phyloP scores from a whole-genome alignment of 345 rosid species.

The Lepidium didymum region DNA sequence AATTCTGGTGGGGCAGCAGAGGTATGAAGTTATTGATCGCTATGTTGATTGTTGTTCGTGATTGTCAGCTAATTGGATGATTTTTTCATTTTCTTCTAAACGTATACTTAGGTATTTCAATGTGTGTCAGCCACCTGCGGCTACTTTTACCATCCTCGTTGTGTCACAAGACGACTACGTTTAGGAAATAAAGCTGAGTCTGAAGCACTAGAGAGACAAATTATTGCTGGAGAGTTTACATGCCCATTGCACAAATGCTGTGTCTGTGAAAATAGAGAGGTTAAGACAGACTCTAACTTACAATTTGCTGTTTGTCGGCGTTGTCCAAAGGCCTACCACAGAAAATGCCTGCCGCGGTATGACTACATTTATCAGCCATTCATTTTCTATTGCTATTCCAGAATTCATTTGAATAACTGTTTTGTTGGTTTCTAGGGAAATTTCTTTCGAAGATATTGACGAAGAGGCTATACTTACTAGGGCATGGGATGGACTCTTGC shows the following conservation, averaged over 20 bases:
- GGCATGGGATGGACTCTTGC: conserved; percentile 80
- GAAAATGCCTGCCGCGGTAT: conserved; percentile 90
- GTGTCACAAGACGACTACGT: conserved; percentile 56
- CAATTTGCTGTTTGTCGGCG: conserved; percentile 94
- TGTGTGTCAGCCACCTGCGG: conserved; percentile 91
- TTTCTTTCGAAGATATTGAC: conserved; percentile 44
- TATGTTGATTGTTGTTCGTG: conserved; percentile 2
- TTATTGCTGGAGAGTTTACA: conserved; percentile 56
- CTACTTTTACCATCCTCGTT: conserved; percentile 75
- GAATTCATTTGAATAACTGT: not conserved
- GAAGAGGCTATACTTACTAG: conserved; percentile 44
- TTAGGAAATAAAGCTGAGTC: conserved; percentile 48
- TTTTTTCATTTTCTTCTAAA: not conserved
- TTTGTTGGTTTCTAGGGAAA: conserved; percentile 41
- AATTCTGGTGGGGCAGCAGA: conserved; percentile 58
- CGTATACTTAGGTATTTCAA: conserved; percentile 52
- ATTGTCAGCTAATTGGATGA: not conserved
- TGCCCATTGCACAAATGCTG: conserved; percentile 85
- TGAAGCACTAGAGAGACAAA: conserved; percentile 45
- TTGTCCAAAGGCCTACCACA: conserved; percentile 83
- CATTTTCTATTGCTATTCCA: not conserved
- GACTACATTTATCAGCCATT: conserved; percentile 1
- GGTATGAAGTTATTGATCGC: conserved; percentile 38
- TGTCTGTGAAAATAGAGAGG: conserved; percentile 64
- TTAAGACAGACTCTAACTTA: conserved; percentile 43